Evolutionary conservation across 495 filamentous ascomycete genomes (phyloP).

Genomic region (Hypoxylon fuscum): DNA sequence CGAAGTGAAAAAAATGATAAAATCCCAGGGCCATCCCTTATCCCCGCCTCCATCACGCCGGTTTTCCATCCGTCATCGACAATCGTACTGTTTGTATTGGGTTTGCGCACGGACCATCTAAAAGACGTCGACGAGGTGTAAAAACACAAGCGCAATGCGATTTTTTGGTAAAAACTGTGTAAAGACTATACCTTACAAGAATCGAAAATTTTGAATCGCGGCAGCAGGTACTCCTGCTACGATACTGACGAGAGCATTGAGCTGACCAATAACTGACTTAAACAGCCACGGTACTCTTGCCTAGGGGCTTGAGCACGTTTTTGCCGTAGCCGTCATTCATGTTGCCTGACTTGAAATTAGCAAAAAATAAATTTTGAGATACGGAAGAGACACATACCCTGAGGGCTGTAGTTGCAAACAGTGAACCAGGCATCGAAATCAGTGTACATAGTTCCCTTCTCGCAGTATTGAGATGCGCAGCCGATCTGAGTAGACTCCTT

Average conservation of each 20-base stretch:
- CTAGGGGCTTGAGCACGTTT: slow-evolving; percentile 68
- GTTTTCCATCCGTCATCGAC: slow-evolving; percentile 33
- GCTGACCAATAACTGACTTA: slow-evolving; percentile 30
- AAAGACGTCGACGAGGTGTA: slow-evolving; percentile 15
- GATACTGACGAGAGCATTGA: slow-evolving; percentile 22
- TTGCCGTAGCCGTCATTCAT: slow-evolving; percentile 67
- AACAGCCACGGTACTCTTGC: slow-evolving; percentile 40
- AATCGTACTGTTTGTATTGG: slow-evolving; percentile 29
- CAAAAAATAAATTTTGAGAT: background rate
- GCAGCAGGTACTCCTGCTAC: slow-evolving; percentile 17
- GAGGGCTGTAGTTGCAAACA: slow-evolving; percentile 88
- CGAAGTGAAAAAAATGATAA: slow-evolving; percentile 39
- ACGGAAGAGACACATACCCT: slow-evolving; percentile 58
- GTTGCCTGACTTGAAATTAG: slow-evolving; percentile 66
- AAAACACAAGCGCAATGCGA: slow-evolving; percentile 14
- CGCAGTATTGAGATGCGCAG: slow-evolving; percentile 70
- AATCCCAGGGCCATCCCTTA: slow-evolving; percentile 30
- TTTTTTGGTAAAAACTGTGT: slow-evolving; percentile 26
- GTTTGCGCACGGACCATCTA: slow-evolving; percentile 21
- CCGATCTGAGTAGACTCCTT: slow-evolving; percentile 73
- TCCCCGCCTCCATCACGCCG: slow-evolving; percentile 26
- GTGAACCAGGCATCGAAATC: slow-evolving; percentile 63
- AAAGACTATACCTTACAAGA: slow-evolving; percentile 45
- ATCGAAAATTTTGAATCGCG: slow-evolving; percentile 36
- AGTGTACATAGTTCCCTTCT: slow-evolving; percentile 54